Base-by-base conservation (phyloP, 305 asterid genomes). In the Petunia hybrid region DNA sequence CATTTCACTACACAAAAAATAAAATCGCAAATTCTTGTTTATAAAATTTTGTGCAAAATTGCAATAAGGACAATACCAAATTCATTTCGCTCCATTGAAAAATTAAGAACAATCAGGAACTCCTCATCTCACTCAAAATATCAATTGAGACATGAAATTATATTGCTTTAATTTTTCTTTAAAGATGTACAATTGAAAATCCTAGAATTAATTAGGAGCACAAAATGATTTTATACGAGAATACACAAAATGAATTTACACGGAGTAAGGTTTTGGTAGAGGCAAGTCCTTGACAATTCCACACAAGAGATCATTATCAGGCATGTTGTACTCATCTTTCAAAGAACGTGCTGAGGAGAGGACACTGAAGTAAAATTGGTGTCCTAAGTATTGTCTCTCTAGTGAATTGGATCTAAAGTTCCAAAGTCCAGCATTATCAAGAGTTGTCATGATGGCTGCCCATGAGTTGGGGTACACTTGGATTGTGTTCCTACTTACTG, bases 391-490 rank as follows among this genome's bases (percentile, higher is more conserved):
- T 8, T 82, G 78, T 71, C 89, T 88, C 65, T 93, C 97, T 4
- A 88, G 56, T 2, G 36, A 0, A 3, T 68, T 22, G 0, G 98
- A 85, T 41, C 97, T 89, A 84, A 93, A 14, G 62, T 82, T 93
- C 97, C 98, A 93, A 91, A 93, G 82, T 2, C 98, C 98, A 5
- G 92, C 93, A 55, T 93, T 93, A 77, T 92, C 98, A 81, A 90
- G 2, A 0, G 98, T 91, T 6, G 85, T 53, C 93, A 93, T 87
- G 2, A 92, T 12, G 1, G 98, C 97, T 6, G 97, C 93, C 98
- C 98, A 93, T 41, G 92, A 87, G 0, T 87, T 83, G 1, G 97
- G 97, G 60, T 92, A 93, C 0, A 93, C 98, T 43, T 93, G 94
- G 80, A 93, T 89, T 7, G 98, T 93, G 82, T 86, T 80, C 81